Conservation (phyloP, 495 filamentous ascomycete species). For the Neurospora terricola region DNA sequence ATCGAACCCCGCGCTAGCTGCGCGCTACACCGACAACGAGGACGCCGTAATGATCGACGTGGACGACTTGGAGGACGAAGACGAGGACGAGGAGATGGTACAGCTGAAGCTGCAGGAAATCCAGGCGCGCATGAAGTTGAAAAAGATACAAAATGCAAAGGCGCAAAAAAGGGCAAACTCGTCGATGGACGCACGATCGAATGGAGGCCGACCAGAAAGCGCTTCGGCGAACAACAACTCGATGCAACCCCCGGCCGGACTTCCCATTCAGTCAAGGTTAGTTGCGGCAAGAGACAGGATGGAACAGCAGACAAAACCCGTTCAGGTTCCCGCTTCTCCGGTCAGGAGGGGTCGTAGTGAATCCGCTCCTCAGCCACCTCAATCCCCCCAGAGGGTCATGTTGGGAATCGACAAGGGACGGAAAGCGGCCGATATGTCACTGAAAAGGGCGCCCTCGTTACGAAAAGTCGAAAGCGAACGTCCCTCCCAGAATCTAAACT, state of each 20-base stretch:
- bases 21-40: conserved; percentile 16
- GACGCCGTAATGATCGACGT: conserved; percentile 31
- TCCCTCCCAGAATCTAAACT: not conserved
- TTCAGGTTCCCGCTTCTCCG: conserved; percentile 81
- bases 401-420: conserved; percentile 88
- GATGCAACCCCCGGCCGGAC: not conserved
- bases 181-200: conserved; percentile 2
- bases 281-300: conserved; percentile 17
- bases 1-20: conserved; percentile 9
- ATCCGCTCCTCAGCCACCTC: conserved; percentile 35
- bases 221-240: not conserved
- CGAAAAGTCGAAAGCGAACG: conserved; percentile 22
- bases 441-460: conserved; percentile 59
- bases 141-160: conserved; percentile 62
- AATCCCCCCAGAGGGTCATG: conserved; percentile 66
- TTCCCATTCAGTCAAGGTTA: conserved; percentile 16
- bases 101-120: conserved; percentile 77
- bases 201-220: conserved; percentile 10
- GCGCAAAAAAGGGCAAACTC: conserved; percentile 26
- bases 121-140: conserved; percentile 78
- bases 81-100: conserved; percentile 86
- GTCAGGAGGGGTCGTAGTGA: conserved; percentile 38
- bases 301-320: conserved; percentile 28
- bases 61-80: conserved; percentile 44
- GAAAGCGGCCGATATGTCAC: conserved; percentile 70